Evolutionary conservation across 306 rosid species (phyloP).

Genomic region (Senna siamea): DNA sequence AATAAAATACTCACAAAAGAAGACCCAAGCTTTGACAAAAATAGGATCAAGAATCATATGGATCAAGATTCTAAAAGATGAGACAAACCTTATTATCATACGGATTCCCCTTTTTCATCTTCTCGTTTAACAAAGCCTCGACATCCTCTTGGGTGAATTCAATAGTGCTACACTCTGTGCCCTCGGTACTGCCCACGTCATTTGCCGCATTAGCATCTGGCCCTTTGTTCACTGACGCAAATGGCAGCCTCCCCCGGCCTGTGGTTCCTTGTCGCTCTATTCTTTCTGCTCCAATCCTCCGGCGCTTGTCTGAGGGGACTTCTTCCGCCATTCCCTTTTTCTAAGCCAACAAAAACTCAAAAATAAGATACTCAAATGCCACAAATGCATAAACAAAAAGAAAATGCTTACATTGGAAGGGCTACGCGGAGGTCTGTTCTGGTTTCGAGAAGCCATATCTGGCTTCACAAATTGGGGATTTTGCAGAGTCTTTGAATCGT

Average conservation of each 20-base stretch:
- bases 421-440: slow-evolving; percentile 82
- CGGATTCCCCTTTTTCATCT: slow-evolving; percentile 57
- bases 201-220: slow-evolving; percentile 42
- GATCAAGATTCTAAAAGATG: not conserved
- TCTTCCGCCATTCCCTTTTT: slow-evolving; percentile 64
- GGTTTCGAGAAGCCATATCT: slow-evolving; percentile 78
- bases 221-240: slow-evolving; percentile 49
- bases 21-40: slow-evolving; percentile 2
- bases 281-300: slow-evolving; percentile 63
- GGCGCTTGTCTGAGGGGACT: slow-evolving; percentile 59
- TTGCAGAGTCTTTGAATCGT: not conserved
- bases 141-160: slow-evolving; percentile 79
- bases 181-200: slow-evolving; percentile 50
- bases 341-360: slow-evolving; percentile 39
- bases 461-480: slow-evolving; percentile 16
- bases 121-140: slow-evolving; percentile 69
- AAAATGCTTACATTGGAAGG: slow-evolving; percentile 58
- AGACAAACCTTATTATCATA: slow-evolving; percentile 72
- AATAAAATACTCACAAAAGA: not conserved
- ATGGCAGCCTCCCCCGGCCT: slow-evolving; percentile 56
- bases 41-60: not conserved
- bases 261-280: slow-evolving; percentile 46
- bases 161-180: slow-evolving; percentile 39
- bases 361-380: not conserved
- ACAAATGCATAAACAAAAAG: not conserved